Percentiles rank a stretch among this genome's conserved stretches.
These are phyloP conservation scores for Fonsecaea erecta DNA, from an alignment of 2,329 filamentous ascomycete genomes.

Conservation along the genomic window DNA sequence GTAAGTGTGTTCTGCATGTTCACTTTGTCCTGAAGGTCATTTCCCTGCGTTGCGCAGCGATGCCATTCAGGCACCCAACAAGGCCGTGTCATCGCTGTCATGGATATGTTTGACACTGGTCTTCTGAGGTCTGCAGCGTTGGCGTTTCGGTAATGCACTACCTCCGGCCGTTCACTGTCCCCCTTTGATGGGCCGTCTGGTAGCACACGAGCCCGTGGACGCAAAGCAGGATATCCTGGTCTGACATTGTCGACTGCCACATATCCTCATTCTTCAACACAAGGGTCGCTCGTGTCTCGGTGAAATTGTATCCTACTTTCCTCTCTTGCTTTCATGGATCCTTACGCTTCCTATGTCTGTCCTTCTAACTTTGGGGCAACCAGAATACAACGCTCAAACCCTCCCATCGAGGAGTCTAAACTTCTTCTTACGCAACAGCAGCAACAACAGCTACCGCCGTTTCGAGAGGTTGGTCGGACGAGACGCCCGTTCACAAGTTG, in stretches of 20 bases:
- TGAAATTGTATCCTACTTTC: conserved; percentile 5
- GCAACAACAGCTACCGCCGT: conserved; percentile 29
- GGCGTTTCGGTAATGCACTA: conserved; percentile 33
- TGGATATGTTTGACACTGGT: conserved; percentile 28
- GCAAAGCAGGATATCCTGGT: conserved; percentile 27
- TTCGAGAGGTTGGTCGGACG: conserved; percentile 23
- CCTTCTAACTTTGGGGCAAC: conserved; percentile 25
- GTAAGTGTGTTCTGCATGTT: conserved; percentile 16
- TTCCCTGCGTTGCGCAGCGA: conserved; percentile 15
- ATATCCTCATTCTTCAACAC: conserved; percentile 16
- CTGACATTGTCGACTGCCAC: conserved; percentile 25
- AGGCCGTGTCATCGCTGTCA: conserved; percentile 31
- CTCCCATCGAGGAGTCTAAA: conserved; percentile 6
- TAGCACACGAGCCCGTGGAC: conserved; percentile 32
- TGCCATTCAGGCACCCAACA: conserved; percentile 14
- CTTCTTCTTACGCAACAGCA: conserved; percentile 22
- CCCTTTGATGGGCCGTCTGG: conserved; percentile 20
- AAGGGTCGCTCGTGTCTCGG: conserved; percentile 4
- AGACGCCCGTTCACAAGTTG: background rate
- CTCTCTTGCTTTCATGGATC: conserved; percentile 28
- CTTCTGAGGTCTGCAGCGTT: conserved; percentile 24
- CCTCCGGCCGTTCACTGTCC: conserved; percentile 24
- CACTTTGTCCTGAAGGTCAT: conserved; percentile 15
- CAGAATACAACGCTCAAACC: conserved; percentile 19
- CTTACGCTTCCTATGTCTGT: conserved; percentile 25